Evolutionary conservation across 2,329 filamentous ascomycete species (phyloP).

Genomic region (Claviceps sp.): DNA sequence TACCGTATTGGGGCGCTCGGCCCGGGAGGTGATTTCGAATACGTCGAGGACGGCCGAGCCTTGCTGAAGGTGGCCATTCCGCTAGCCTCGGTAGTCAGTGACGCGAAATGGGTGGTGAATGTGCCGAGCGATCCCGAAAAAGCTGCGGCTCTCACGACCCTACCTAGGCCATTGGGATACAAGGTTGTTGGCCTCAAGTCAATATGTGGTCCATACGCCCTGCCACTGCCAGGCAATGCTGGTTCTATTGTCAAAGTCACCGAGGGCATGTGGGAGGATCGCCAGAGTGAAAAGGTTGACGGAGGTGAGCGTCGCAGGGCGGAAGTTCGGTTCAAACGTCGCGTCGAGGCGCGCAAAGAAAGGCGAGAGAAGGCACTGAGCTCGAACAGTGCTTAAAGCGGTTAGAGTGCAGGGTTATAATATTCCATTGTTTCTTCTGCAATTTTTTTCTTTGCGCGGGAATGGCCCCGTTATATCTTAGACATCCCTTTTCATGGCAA

Average conservation of each 20-base stretch:
- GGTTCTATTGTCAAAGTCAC: conserved; percentile 56
- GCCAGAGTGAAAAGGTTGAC: conserved; percentile 80
- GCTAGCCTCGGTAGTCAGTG: conserved; percentile 23
- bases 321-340: conserved; percentile 76
- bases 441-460: neutral
- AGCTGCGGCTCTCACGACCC: conserved; percentile 7
- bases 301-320: conserved; percentile 85
- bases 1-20: conserved; percentile 69
- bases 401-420: conserved; percentile 6
- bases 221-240: conserved; percentile 50
- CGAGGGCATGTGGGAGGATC: conserved; percentile 90
- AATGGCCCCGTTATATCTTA: neutral
- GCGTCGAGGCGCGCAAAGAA: conserved; percentile 65
- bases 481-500: neutral
- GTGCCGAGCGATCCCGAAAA: conserved; percentile 31
- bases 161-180: conserved; percentile 32
- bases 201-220: conserved; percentile 63
- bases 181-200: conserved; percentile 52
- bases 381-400: neutral
- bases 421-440: neutral
- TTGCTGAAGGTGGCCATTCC: conserved; percentile 34
- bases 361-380: conserved; percentile 26
- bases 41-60: conserved; percentile 48
- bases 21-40: conserved; percentile 66
- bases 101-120: conserved; percentile 40